Base-by-base conservation (phyloP, 257 asterid species). In the Solanum etuberosum region DNA sequence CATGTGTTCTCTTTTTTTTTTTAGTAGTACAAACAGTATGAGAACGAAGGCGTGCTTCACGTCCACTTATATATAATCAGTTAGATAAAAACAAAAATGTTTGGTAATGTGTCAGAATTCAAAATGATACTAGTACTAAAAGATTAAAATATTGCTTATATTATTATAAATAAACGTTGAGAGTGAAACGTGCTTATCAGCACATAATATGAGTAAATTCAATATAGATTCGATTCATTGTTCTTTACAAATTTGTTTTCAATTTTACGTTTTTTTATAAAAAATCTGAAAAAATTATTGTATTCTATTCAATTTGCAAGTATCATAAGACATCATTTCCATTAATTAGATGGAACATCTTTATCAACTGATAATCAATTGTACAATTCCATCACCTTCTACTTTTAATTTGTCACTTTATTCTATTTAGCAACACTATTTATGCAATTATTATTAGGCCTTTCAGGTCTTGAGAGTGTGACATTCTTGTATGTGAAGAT, bases 221-320 rank as follows among this genome's bases (percentile, higher is more conserved):
- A 37, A 73, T 25, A 43, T 37, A n/a, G 29, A 61, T 61, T 61
- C 12, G 4, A n/a, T 61, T 61, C 14, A 10, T 2, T 2, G 3
- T 61, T 1, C 27, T 61, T 9, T 61, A 61, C 1, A n/a, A n/a
- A 61, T 11, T 61, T 61, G 7, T 61, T 61, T 61, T 21, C 0
- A 59, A 9, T 59, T 20, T 59, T 9, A 59, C 1, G 0, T 59
- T 59, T 59, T 57, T 61, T n/a, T 9, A n/a, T 13, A 72, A 35
- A 34, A 8, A 0, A 51, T 5, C 0, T 51, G 0, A 51, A 51
- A 16, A 51, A 0, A 18, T 6, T 18, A 16, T 6, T 2, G 0
- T 6, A 51, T 5, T 51, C 4, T 16, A 51, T 51, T 51, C 4
- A 51, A 51, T 51, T 51, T 6, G 9, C 0, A 51, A 16, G 23